phyloP scores from a whole-genome alignment of 2,329 filamentous ascomycete genomes.

The Emergomyces africanus region DNA sequence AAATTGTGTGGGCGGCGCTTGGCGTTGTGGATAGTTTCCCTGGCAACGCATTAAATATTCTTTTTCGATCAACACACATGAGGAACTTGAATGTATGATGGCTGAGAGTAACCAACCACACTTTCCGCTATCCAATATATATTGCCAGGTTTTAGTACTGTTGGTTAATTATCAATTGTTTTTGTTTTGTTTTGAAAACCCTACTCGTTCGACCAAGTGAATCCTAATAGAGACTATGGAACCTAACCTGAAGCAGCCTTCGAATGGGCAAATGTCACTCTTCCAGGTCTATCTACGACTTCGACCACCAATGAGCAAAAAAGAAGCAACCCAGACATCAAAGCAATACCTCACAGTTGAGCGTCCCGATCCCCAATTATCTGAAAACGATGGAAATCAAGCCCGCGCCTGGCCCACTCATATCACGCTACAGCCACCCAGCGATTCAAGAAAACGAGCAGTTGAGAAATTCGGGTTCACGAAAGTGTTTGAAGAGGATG shows the following conservation, averaged over 20 bases:
- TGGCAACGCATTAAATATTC: not conserved
- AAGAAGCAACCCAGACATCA: slow-evolving; percentile 16
- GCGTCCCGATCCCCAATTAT: slow-evolving; percentile 24
- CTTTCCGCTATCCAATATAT: not conserved
- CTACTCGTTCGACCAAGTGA: not conserved
- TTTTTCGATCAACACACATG: too few species aligned
- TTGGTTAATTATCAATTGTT: not conserved
- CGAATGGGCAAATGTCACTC: slow-evolving; percentile 37
- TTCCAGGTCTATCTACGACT: slow-evolving; percentile 89
- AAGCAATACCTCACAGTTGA: slow-evolving; percentile 56
- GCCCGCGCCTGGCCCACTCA: slow-evolving; percentile 43
- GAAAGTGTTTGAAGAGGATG: slow-evolving; percentile 76
- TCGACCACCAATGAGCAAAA: slow-evolving; percentile 46
- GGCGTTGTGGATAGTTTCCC: not conserved
- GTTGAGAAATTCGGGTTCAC: slow-evolving; percentile 94
- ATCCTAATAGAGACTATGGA: slow-evolving; percentile 21
- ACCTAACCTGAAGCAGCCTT: slow-evolving; percentile 28
- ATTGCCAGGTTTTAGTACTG: not conserved
- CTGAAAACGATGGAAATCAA: slow-evolving; percentile 24
- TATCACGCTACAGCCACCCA: slow-evolving; percentile 67
- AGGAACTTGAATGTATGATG: not conserved
- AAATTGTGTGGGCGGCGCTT: not conserved
- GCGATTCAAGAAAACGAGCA: slow-evolving; percentile 69
- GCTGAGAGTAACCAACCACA: not conserved
- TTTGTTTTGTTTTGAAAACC: too few species aligned